phyloP scores from a whole-genome alignment of 164 flowering plant genomes.

The Piper longum region DNA sequence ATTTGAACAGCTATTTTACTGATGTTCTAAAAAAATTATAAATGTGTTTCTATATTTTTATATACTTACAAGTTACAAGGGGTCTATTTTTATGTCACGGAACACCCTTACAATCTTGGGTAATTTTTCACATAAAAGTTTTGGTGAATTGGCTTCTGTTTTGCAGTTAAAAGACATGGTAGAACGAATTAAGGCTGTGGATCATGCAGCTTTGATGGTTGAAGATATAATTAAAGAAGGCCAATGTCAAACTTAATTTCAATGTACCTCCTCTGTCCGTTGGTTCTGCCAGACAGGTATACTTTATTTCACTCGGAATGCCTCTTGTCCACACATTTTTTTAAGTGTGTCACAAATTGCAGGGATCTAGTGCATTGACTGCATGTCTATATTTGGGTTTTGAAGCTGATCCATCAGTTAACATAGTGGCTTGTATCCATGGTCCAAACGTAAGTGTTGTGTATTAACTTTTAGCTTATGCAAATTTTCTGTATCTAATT shows the following conservation, averaged over 20 bases:
- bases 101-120: neutral
- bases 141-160: slow-evolving; percentile 2
- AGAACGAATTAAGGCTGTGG: slow-evolving; percentile 83
- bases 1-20: too few relatives aligned
- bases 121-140: slow-evolving; percentile 49
- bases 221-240: slow-evolving; percentile 85
- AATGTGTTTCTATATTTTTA: too few relatives aligned
- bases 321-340: neutral
- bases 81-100: neutral
- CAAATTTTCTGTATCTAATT: too few relatives aligned
- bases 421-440: slow-evolving; percentile 73
- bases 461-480: neutral
- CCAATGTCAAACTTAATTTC: slow-evolving; percentile 23
- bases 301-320: neutral
- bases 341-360: slow-evolving; percentile 10
- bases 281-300: slow-evolving; percentile 37
- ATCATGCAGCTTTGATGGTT: slow-evolving; percentile 90
- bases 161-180: slow-evolving; percentile 80
- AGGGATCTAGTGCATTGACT: slow-evolving; percentile 36
- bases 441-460: slow-evolving; percentile 85
- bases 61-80: too few relatives aligned
- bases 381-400: slow-evolving; percentile 74
- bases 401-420: slow-evolving; percentile 58
- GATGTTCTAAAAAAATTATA: too few relatives aligned
- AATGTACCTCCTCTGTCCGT: slow-evolving; percentile 14